Base-by-base conservation (phyloP, 169 alveolate species). In the Eimeria acervulina region DNA sequence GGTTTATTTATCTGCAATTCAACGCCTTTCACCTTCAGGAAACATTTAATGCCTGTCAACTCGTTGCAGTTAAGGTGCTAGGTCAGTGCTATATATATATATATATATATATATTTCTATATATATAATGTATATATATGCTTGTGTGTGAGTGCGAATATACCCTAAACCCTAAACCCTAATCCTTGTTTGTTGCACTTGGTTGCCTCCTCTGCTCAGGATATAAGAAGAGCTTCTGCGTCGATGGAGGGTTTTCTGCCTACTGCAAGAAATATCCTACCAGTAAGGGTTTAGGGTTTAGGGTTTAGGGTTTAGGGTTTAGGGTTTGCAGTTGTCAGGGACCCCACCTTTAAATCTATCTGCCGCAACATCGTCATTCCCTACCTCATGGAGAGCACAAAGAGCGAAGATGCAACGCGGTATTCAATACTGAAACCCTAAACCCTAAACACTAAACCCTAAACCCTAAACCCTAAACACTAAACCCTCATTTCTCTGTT, bases 361-460 rank as follows among this genome's bases (percentile, higher is more conserved):
- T 95, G 96, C 92, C 90, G 72, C 40, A 95, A 95, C 19, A 87
- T 95, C n/a, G 91, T 47, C n/a, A 83, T 95, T 7, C 96, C 96
- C 19, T 95, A 85, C 88, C 55, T 95, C 44, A 87, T 95, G 78
- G 96, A 87, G 33, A 78, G 66, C 61, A 40, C 88, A 42, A 33
- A n/a, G 23, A 8, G 21, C 7, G 63, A 15, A 38, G 61, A 78
- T 38, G 61, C 61, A 40, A 31, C n/a, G 7, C 17, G 88, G 88
- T 42, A 74, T n/a, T n/a, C n/a, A n/a, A n/a, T n/a, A 33, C 42
- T 68, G 38, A 68, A 55, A 55, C 66, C 26, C 66, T 68, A 68
- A 68, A 68, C 80, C 80, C 80, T 68, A 68, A 68, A 68, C 80
- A 36, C 80, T 68, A 68, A 68, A 68, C 80, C 80, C 80, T 68